Base-by-base conservation (phyloP, 2,329 filamentous ascomycete species). In the Reticulascus tulasneorum region DNA sequence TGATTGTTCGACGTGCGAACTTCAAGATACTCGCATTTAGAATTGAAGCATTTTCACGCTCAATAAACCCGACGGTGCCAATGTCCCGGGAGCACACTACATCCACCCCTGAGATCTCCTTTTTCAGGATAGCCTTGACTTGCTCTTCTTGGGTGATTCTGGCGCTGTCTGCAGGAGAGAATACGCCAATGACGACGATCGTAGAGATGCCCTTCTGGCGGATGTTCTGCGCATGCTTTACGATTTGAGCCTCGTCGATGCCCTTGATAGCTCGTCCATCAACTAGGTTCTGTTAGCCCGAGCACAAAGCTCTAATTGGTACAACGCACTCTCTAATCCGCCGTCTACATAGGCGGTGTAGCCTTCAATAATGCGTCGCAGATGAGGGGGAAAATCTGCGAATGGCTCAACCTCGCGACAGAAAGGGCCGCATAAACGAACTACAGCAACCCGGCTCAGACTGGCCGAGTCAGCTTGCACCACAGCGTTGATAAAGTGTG, bases 111-210 rank as follows among this genome's bases (percentile, higher is more conserved):
- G 64, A 60, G 4, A 73, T 52, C 45, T 70, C 69, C 7, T 62
- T 54, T 18, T 60, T 58, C 13, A 78, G 55, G 26, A 77, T 70
- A 4, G 60, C 56, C 4, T 63, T 60, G 4, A 71, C 73, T 4
- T 60, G 54, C 24, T 70, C 59, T 52, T 79, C 75, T 49, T 79
- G 75, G 26, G 54, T 55, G 46, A 68, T 67, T n/a, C n/a, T n/a
- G 4, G 63, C 45, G 9, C 69, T 66, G 48, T 82, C 76, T 17
- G 79, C 73, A 0, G 76, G 75, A 8, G 71, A 74, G 53, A 75
- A 79, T 8, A 79, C 67, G 3, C 76, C 75, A 5, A 71, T 67
- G 5, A 82, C 58, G 1, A 77, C 75, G 3, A 82, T 59, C 24
- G 63, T 64, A 15, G 35, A 50, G 55, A 59, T 26, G 4, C 52